phyloP scores from a whole-genome alignment of 306 rosid species.

The Trifolium dubium region DNA sequence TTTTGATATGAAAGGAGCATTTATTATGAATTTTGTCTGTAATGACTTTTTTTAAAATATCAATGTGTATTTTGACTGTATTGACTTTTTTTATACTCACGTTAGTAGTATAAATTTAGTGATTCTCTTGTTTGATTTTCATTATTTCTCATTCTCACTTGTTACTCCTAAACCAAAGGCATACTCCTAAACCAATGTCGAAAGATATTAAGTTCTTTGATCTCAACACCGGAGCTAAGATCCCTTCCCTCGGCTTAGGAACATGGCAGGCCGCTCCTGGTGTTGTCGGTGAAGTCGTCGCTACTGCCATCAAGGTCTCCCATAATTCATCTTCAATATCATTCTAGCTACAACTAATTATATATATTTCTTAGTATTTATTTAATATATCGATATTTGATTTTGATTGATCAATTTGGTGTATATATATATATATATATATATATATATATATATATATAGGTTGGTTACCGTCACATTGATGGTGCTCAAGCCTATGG shows the following conservation, averaged over 20 bases:
- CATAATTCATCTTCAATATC: background rate
- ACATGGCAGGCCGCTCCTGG: constrained; percentile 84
- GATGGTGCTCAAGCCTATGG: constrained; percentile 79
- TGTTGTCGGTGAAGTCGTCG: constrained; percentile 64
- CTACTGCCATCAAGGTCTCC: constrained; percentile 63
- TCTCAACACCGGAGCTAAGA: constrained; percentile 76
- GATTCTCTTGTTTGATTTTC: too few species aligned
- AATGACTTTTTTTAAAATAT: too few species aligned
- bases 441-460: constrained; percentile 43
- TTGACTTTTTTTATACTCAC: too few species aligned
- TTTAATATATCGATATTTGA: too few species aligned
- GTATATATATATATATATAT: constrained; percentile 47
- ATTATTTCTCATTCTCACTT: background rate
- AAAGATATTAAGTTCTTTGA: constrained; percentile 51
- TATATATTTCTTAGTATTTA: too few species aligned
- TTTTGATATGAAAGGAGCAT: too few species aligned
- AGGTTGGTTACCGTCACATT: constrained; percentile 83
- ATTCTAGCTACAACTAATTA: background rate
- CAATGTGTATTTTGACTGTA: too few species aligned
- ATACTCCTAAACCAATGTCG: constrained; percentile 39
- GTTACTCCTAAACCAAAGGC: background rate
- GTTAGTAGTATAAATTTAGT: too few species aligned
- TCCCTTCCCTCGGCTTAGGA: constrained; percentile 79
- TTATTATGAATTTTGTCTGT: too few species aligned
- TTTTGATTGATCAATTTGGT: constrained; percentile 25